Evolutionary conservation across 768 basidiomycete species (phyloP).

Genomic region (Xanthoconium purpureum): DNA sequence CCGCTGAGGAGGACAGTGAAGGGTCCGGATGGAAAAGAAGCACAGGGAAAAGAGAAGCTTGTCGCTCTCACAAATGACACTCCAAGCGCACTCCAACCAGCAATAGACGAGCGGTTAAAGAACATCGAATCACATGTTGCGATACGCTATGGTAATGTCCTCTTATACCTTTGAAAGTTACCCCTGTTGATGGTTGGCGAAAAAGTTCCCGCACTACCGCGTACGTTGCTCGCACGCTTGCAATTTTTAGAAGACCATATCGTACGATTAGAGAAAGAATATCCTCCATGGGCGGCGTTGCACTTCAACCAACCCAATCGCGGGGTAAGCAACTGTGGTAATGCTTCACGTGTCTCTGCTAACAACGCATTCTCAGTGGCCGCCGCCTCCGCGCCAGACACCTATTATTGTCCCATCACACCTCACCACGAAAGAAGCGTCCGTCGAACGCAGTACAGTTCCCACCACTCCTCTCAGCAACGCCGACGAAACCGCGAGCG

Average conservation of each 20-base stretch:
- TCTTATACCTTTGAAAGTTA: neutral
- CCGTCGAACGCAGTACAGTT: slow-evolving; percentile 12
- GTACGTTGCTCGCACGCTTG: slow-evolving; percentile 59
- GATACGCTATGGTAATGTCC: slow-evolving; percentile 63
- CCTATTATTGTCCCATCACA: slow-evolving; percentile 78
- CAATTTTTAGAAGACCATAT: slow-evolving; percentile 77
- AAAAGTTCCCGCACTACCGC: slow-evolving; percentile 69
- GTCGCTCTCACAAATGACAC: slow-evolving; percentile 23
- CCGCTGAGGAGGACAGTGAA: slow-evolving; percentile 63
- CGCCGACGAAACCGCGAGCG: slow-evolving; percentile 10
- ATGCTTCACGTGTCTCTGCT: neutral
- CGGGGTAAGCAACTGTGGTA: slow-evolving; percentile 50
- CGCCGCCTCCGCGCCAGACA: slow-evolving; percentile 73
- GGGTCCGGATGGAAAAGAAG: slow-evolving; percentile 15
- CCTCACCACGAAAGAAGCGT: slow-evolving; percentile 38
- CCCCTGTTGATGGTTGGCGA: slow-evolving; percentile 6
- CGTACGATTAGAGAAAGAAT: slow-evolving; percentile 72
- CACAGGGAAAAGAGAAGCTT: slow-evolving; percentile 8
- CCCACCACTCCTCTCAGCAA: slow-evolving; percentile 6
- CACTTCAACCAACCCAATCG: slow-evolving; percentile 84
- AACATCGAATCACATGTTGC: slow-evolving; percentile 73
- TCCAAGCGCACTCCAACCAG: slow-evolving; percentile 51
- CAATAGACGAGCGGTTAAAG: slow-evolving; percentile 56
- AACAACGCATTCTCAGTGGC: slow-evolving; percentile 54
- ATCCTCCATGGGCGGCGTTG: slow-evolving; percentile 85